Conservation (phyloP, 2,329 filamentous ascomycete species). For the Hansfordia pulvinata region DNA sequence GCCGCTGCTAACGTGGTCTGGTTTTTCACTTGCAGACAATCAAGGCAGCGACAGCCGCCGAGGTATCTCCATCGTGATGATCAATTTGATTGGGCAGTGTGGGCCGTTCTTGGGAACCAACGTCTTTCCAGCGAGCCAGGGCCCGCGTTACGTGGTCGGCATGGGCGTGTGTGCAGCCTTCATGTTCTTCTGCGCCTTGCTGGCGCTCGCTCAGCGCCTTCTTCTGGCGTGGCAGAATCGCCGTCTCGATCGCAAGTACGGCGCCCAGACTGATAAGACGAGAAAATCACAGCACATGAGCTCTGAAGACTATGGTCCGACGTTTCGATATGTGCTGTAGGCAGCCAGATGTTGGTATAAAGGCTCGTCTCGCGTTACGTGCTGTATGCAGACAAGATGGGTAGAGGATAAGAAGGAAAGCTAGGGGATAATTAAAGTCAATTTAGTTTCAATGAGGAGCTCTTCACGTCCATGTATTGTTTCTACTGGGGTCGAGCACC, state of each 20-base stretch:
- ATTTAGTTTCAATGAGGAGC: too few species aligned
- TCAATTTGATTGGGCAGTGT: constrained; percentile 73
- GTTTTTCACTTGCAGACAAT: constrained; percentile 84
- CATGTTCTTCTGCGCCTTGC: constrained; percentile 44
- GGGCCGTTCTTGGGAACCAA: constrained; percentile 59
- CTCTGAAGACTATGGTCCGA: too few species aligned
- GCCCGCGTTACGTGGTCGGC: constrained; percentile 46
- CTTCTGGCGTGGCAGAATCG: constrained; percentile 38
- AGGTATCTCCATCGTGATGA: constrained; percentile 63
- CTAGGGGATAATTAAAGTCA: too few species aligned
- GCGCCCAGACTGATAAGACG: neutral
- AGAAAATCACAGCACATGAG: too few species aligned
- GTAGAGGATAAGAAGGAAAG: too few species aligned
- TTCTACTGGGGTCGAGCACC: too few species aligned
- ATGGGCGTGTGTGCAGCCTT: constrained; percentile 50
- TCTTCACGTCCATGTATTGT: too few species aligned
- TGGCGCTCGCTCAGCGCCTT: constrained; percentile 40
- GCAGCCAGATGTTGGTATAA: too few species aligned
- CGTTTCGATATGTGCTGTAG: too few species aligned
- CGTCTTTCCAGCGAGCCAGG: constrained; percentile 46
- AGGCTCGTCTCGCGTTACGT: too few species aligned
- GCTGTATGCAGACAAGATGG: too few species aligned
- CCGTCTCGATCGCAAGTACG: constrained; percentile 19
- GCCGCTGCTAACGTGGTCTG: too few species aligned
- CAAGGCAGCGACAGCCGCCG: constrained; percentile 55